Evolutionary conservation across 306 rosid genomes (phyloP).

Genomic region (Ormosia semicastrata): DNA sequence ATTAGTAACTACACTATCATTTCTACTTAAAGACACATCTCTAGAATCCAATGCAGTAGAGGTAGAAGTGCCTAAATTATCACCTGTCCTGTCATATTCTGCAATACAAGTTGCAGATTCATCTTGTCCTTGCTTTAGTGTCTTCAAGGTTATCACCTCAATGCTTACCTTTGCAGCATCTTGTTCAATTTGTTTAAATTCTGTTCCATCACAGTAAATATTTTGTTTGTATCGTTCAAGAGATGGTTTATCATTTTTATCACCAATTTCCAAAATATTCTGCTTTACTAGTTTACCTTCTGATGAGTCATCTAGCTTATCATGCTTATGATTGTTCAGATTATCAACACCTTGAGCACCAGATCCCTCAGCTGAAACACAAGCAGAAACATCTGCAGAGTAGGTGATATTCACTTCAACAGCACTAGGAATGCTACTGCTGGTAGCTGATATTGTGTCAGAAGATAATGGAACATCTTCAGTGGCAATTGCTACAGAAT

Average conservation of each 20-base stretch:
- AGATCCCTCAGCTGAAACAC: conserved; percentile 44
- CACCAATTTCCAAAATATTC: conserved; percentile 29
- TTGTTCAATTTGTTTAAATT: conserved; percentile 30
- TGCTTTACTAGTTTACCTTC: conserved; percentile 35
- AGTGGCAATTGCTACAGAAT: conserved; percentile 18
- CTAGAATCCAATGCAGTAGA: conserved; percentile 28
- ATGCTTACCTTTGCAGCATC: conserved; percentile 30
- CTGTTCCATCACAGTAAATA: conserved; percentile 18
- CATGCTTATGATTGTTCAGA: conserved; percentile 25
- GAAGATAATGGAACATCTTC: conserved; percentile 34
- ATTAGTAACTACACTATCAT: conserved; percentile 35
- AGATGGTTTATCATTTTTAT: conserved; percentile 29
- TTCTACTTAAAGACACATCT: conserved; percentile 36
- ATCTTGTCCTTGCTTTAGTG: conserved; percentile 29
- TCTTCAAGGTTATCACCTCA: conserved; percentile 26
- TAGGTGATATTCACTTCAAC: conserved; percentile 36
- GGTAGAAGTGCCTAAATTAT: conserved; percentile 25
- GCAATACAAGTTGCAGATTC: conserved; percentile 39
- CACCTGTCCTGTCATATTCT: conserved; percentile 32
- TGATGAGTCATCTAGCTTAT: conserved; percentile 31
- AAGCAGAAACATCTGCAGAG: conserved; percentile 16
- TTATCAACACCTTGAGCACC: conserved; percentile 28
- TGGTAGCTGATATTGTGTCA: conserved; percentile 27
- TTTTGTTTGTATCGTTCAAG: conserved; percentile 34
- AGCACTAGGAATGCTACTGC: conserved; percentile 24